Evolutionary conservation across 495 filamentous ascomycete species (phyloP), one percentile per base, ranked within the genome.

Genomic region (Aspergillus sclerotioniger): DNA sequence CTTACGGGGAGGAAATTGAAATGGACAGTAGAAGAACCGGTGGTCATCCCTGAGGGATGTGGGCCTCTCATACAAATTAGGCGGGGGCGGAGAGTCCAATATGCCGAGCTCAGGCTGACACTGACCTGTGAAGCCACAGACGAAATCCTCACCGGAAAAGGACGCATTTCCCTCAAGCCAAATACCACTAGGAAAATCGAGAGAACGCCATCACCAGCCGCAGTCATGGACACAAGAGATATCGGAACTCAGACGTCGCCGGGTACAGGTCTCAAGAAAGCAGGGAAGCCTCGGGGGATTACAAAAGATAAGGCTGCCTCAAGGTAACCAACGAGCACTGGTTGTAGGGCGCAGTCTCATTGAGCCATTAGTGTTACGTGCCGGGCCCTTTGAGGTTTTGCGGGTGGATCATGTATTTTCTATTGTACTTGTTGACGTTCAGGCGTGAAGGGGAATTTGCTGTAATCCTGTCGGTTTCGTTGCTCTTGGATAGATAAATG

Each of bases 111-210:
- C 17, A 17, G 8, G 35, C n/a, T 65, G 6, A 60, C 2, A n/a
- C 16, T 66, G 8, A 54, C 57, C 16, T 55, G 44, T 9, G 29
- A 13, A 19, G 47, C 10, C n/a, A 64, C 44, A 3, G 58, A 58
- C 6, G 59, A 65, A n/a, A 44, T 44, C 19, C 48, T 59, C 8
- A 53, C 59, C 44, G 63, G 59, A 6, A 29, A 57, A 32, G 57
- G 15, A 0, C 28, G n/a, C 8, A 39, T 65, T 17, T 52, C 54
- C n/a, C 57, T 62, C 13, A 44, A 51, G 15, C 62, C 39, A 31
- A 54, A 41, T 35, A 45, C 41, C 8, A 31, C 32, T 13, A 41
- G 37, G 13, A 41, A 6, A 41, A n/a, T 13, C 10, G 13, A 41
- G 37, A 41, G n/a, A n/a, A 41, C 5, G 37, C 3, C 37, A 25